Percentiles rank a stretch among this genome's conserved stretches.
Conservation (phyloP, 257 asterid genomes). For the Solanum tacnaense region DNA sequence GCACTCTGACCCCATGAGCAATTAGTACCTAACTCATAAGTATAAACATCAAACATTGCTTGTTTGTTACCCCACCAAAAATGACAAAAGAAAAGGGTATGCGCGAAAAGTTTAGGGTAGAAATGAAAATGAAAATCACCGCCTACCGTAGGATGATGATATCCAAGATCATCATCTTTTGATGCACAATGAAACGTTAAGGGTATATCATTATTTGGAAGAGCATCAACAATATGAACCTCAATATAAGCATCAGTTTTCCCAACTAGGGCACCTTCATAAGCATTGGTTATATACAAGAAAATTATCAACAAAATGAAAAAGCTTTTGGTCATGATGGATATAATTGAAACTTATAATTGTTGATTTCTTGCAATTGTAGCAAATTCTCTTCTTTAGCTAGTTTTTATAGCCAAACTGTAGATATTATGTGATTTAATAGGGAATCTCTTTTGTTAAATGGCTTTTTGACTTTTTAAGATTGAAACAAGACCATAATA, state of each 20-base stretch:
- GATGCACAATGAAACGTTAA: neutral
- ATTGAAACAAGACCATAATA: neutral
- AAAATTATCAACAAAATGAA: neutral
- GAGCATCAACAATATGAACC: neutral
- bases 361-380: neutral
- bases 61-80: neutral
- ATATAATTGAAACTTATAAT: neutral
- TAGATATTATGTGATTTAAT: neutral
- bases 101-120: fast-evolving
- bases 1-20: neutral
- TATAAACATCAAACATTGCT: neutral
- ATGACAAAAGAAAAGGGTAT: neutral
- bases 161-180: neutral
- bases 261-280: neutral
- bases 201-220: neutral
- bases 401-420: neutral
- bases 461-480: neutral
- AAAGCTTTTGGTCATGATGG: neutral
- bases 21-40: neutral
- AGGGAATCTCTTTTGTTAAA: neutral
- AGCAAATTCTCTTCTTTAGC: neutral
- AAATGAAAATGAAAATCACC: neutral
- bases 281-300: neutral
- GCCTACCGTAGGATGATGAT: neutral
- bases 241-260: fast-evolving